phyloP scores from a whole-genome alignment of 768 basidiomycete species.

The Lentinula raphanica region DNA sequence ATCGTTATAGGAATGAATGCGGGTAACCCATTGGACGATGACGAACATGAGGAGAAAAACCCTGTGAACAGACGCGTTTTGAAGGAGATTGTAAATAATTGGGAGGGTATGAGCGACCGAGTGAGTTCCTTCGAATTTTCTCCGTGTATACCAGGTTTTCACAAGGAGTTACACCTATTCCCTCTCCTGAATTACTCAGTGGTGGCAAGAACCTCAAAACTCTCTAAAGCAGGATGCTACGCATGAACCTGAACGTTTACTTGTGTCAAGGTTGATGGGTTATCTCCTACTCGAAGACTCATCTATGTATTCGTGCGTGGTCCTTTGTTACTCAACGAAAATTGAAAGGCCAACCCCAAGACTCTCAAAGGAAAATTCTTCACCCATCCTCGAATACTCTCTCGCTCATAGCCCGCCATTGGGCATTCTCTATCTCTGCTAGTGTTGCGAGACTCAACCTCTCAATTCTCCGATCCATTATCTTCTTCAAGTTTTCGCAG shows the following conservation, averaged over 20 bases:
- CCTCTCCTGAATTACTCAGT: background rate
- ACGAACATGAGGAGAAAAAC: background rate
- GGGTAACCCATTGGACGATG: background rate
- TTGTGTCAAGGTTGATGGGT: background rate
- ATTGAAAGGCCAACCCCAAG: background rate
- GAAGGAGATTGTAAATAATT: background rate
- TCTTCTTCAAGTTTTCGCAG: background rate
- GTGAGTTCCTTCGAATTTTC: background rate
- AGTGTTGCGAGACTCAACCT: background rate
- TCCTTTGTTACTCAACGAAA: background rate
- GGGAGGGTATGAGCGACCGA: background rate
- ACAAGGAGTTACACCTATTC: background rate
- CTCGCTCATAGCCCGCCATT: background rate
- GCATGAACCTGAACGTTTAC: slow-evolving; percentile 1
- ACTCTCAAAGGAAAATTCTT: background rate
- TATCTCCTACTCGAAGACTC: background rate
- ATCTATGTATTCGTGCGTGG: background rate
- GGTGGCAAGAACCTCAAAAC: slow-evolving; percentile 3
- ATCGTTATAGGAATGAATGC: background rate
- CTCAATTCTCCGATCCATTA: background rate
- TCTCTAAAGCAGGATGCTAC: background rate
- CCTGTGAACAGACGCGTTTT: background rate
- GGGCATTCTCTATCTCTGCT: background rate
- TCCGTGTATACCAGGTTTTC: no score
- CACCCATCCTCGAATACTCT: background rate